A percentile compares a stretch with the other conserved stretches of the same genome.
Conservation (phyloP, 179 eudicot species). For the Silene noctiflora region DNA sequence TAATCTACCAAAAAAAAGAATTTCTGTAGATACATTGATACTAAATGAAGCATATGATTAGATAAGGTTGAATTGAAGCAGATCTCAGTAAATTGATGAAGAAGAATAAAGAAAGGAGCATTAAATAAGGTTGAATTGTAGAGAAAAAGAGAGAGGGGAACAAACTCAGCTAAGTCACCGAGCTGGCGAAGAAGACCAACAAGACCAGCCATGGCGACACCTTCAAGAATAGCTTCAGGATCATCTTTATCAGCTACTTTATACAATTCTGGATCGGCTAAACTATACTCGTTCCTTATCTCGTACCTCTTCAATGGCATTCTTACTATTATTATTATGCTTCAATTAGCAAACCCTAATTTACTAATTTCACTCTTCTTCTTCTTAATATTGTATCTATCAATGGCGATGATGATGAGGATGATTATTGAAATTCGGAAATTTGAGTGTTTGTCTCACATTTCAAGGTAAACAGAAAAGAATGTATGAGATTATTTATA, state of each 20-base stretch:
- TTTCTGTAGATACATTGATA: neutral
- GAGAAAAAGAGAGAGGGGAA: slow-evolving; percentile 1
- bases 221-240: slow-evolving; percentile 95
- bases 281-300: slow-evolving; percentile 75
- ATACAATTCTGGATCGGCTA: slow-evolving; percentile 92
- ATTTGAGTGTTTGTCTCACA: slow-evolving; percentile 8
- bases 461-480: slow-evolving; percentile 13
- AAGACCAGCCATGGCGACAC: slow-evolving; percentile 97
- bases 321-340: neutral
- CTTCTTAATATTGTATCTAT: neutral
- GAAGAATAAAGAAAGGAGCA: neutral
- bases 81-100: neutral
- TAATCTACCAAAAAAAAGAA: neutral
- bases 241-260: slow-evolving; percentile 89
- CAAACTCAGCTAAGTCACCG: slow-evolving; percentile 94
- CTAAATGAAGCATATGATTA: no score
- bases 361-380: slow-evolving; percentile 10
- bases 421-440: slow-evolving; percentile 13
- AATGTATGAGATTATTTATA: neutral
- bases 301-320: slow-evolving; percentile 80
- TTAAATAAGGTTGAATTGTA: slow-evolving; percentile 14
- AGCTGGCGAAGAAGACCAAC: slow-evolving; percentile 96
- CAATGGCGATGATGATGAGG: slow-evolving; percentile 1
- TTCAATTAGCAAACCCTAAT: slow-evolving; percentile 24
- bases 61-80: neutral